A percentile compares a stretch with the other conserved stretches of the same genome.
Conservation (phyloP, 2,329 filamentous ascomycete genomes). For the Aspergillus glaucus region DNA sequence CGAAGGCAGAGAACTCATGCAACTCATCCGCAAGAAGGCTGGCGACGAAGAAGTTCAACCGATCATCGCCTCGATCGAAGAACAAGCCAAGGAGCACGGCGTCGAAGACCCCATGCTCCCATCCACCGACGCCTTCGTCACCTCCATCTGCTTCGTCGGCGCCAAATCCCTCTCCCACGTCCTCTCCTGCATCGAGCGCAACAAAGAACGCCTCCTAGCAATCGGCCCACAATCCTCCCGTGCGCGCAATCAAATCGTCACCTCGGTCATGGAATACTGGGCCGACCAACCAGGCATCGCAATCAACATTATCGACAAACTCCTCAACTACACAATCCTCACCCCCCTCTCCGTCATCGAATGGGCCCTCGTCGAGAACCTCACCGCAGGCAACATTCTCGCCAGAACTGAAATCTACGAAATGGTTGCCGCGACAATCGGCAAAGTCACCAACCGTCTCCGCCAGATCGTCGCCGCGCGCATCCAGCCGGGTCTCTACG, state of each 20-base stretch:
- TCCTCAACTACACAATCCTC: constrained; percentile 94
- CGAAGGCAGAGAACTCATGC: constrained; percentile 76
- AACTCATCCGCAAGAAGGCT: constrained; percentile 75
- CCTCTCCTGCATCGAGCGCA: constrained; percentile 89
- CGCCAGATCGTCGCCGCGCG: constrained; percentile 68
- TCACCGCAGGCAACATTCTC: constrained; percentile 61
- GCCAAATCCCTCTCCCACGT: constrained; percentile 96
- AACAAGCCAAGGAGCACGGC: constrained; percentile 63
- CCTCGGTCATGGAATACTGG: constrained; percentile 90
- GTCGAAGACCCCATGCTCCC: constrained; percentile 68
- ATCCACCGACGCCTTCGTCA: constrained; percentile 92
- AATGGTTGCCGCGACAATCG: constrained; percentile 79
- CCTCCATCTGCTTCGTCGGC: constrained; percentile 84
- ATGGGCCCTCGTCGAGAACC: constrained; percentile 71
- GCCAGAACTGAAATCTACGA: constrained; percentile 76
- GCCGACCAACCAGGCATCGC: constrained; percentile 84
- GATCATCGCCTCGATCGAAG: constrained; percentile 72
- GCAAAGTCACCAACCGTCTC: constrained; percentile 82
- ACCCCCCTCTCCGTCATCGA: constrained; percentile 78
- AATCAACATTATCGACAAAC: constrained; percentile 88
- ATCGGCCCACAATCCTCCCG: constrained; percentile 68
- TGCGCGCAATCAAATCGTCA: constrained; percentile 80
- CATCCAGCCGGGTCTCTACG: constrained; percentile 50
- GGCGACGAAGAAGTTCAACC: constrained; percentile 79
- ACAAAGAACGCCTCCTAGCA: constrained; percentile 78